Evolutionary conservation across 2,329 filamentous ascomycete species (phyloP).

Genomic region (Aureobasidium sp.): DNA sequence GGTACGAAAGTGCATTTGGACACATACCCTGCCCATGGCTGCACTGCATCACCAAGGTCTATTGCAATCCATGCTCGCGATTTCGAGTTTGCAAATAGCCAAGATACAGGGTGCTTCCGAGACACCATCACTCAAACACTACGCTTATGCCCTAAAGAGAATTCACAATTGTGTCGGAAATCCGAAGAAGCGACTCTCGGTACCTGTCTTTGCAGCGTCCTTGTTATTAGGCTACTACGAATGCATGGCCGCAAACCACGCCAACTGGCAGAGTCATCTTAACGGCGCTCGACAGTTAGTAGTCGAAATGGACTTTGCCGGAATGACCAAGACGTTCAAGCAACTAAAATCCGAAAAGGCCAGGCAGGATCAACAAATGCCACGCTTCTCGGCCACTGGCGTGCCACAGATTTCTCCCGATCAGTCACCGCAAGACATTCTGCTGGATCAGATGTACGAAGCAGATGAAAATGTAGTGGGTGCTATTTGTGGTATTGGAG

Average conservation of each 20-base stretch:
- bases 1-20: slow-evolving; percentile 49
- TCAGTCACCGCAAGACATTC: slow-evolving; percentile 21
- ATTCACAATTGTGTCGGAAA: slow-evolving; percentile 70
- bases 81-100: slow-evolving; percentile 82
- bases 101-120: slow-evolving; percentile 67
- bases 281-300: slow-evolving; percentile 77
- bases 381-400: not conserved
- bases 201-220: slow-evolving; percentile 80
- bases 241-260: slow-evolving; percentile 87
- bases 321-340: slow-evolving; percentile 65
- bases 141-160: slow-evolving; percentile 74
- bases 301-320: slow-evolving; percentile 69
- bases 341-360: slow-evolving; percentile 50
- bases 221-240: slow-evolving; percentile 86
- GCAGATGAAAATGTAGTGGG: slow-evolving; percentile 54
- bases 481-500: slow-evolving; percentile 48
- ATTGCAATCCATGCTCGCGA: slow-evolving; percentile 81
- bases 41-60: slow-evolving; percentile 80
- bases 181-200: slow-evolving; percentile 60
- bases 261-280: slow-evolving; percentile 91
- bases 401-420: not conserved
- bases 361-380: slow-evolving; percentile 21
- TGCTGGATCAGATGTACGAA: slow-evolving; percentile 34
- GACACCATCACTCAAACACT: slow-evolving; percentile 83
- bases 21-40: slow-evolving; percentile 73